phyloP scores from a whole-genome alignment of 148 eudicot species.

The Fallopia convolvulus region DNA sequence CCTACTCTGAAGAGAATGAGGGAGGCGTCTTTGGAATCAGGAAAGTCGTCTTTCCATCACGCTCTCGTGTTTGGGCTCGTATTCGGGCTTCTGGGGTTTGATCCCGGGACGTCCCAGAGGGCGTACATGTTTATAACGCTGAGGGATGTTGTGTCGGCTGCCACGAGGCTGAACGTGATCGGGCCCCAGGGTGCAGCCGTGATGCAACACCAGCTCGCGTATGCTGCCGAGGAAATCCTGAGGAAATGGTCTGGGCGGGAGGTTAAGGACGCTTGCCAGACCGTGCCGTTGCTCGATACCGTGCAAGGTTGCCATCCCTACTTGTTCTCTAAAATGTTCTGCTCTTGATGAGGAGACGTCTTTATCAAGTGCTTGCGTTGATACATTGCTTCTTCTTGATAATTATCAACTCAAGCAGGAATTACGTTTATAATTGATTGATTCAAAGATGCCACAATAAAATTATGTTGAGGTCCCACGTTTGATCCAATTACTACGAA shows the following conservation, averaged over 20 bases:
- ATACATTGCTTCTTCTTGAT: too few species aligned
- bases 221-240: conserved; percentile 49
- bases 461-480: too few species aligned
- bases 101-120: conserved; percentile 45
- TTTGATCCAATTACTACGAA: too few species aligned
- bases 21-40: conserved; percentile 29
- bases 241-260: conserved; percentile 62
- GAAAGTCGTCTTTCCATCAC: conserved; percentile 54
- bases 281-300: conserved; percentile 68
- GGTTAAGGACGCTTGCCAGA: conserved; percentile 84
- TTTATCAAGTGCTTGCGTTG: too few species aligned
- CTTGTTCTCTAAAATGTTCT: conserved; percentile 79
- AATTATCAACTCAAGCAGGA: too few species aligned
- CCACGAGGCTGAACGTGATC: conserved; percentile 75
- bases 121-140: conserved; percentile 64
- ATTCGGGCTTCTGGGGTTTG: conserved; percentile 68
- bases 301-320: conserved; percentile 87
- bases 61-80: conserved; percentile 83
- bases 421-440: too few species aligned
- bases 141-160: conserved; percentile 84
- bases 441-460: too few species aligned
- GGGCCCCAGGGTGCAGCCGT: conserved; percentile 81
- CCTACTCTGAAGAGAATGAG: conserved; percentile 80
- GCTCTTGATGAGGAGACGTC: conserved; percentile 39
- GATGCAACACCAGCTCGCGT: conserved; percentile 62